Evolutionary conservation across 331 rosid genomes (phyloP).

Genomic region (Spiraea crenata): DNA sequence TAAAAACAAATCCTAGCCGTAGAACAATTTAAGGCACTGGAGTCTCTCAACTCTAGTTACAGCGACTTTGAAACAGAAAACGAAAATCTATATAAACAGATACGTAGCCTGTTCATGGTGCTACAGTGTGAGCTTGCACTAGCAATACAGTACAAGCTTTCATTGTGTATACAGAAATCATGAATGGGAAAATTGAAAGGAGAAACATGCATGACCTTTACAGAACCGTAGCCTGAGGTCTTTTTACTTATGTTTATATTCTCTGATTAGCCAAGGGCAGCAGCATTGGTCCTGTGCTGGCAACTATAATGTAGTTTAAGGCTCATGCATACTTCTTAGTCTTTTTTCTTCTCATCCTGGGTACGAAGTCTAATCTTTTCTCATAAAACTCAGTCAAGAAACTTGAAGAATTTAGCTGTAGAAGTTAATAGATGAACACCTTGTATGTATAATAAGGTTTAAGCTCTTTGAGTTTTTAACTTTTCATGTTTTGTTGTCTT

Average conservation of each 20-base stretch:
- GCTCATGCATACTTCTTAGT: background rate
- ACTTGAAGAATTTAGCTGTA: no score
- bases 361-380: background rate
- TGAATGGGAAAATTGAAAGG: background rate
- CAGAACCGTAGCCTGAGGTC: background rate
- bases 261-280: background rate
- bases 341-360: background rate
- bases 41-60: background rate
- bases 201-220: background rate
- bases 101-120: background rate
- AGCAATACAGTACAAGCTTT: background rate
- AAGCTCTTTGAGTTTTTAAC: no score
- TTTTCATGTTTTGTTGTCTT: no score
- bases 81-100: background rate
- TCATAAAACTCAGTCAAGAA: no score
- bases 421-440: no score
- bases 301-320: background rate
- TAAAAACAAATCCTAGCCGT: background rate
- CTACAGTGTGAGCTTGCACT: background rate
- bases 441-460: no score
- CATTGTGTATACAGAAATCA: background rate
- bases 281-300: background rate
- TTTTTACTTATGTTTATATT: background rate
- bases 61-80: no score
- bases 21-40: background rate